Conservation (phyloP, 352 stramenopile species). For the Globisporangium megalacanthum region DNA sequence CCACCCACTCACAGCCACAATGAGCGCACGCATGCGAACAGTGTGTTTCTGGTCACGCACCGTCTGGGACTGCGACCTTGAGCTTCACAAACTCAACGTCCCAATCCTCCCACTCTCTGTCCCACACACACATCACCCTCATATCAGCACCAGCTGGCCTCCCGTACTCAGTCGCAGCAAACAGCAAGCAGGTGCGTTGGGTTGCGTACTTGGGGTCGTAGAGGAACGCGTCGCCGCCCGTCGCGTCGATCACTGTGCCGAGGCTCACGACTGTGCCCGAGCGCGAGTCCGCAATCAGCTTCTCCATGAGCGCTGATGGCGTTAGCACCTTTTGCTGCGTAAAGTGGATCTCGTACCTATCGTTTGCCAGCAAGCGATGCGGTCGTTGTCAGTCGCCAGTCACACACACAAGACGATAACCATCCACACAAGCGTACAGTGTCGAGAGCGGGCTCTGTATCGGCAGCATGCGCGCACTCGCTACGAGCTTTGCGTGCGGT, state of each 20-base stretch:
- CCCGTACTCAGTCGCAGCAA: not conserved
- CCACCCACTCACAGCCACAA: no score
- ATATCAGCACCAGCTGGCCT: not conserved
- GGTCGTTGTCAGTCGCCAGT: not conserved
- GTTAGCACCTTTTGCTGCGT: constrained; percentile 47
- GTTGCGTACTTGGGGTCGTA: constrained; percentile 66
- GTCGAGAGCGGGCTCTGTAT: constrained; percentile 76
- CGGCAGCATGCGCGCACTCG: constrained; percentile 58
- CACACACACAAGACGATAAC: not conserved
- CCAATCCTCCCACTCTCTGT: constrained; percentile 86
- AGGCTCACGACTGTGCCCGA: constrained; percentile 62
- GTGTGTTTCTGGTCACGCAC: constrained; percentile 9
- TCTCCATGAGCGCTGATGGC: constrained; percentile 77
- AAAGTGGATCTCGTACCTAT: constrained; percentile 83
- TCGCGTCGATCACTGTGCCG: constrained; percentile 75
- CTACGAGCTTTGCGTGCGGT: constrained; percentile 39
- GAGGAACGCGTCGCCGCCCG: constrained; percentile 58
- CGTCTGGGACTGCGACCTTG: constrained; percentile 27
- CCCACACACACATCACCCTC: not conserved
- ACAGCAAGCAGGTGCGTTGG: not conserved
- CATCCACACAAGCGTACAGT: constrained; percentile 36
- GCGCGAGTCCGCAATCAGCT: constrained; percentile 59
- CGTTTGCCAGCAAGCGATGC: not conserved
- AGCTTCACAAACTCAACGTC: constrained; percentile 83
- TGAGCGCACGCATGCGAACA: not conserved